Evolutionary conservation across 2,329 filamentous ascomycete genomes (phyloP).

Genomic region (Phialophora verrucosa): DNA sequence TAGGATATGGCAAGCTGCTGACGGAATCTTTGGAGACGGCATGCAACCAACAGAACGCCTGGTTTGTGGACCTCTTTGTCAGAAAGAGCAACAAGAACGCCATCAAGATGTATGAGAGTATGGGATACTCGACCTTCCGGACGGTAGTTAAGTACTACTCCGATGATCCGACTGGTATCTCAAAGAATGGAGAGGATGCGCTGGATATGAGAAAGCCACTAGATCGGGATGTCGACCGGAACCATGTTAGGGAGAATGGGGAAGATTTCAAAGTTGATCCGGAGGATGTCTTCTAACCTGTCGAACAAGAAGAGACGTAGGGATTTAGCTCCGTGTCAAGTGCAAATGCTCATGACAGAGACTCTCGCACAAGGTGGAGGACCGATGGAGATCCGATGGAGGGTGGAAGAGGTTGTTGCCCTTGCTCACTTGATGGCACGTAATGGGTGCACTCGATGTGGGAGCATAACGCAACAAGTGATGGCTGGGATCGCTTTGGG

Average conservation of each 20-base stretch:
- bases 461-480: background rate
- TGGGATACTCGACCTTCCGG: slow-evolving; percentile 91
- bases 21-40: slow-evolving; percentile 80
- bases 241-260: slow-evolving; percentile 81
- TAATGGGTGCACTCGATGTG: background rate
- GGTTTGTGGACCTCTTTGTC: slow-evolving; percentile 97
- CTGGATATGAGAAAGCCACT: slow-evolving; percentile 96
- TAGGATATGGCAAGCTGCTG: slow-evolving; percentile 84
- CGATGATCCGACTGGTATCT: slow-evolving; percentile 72
- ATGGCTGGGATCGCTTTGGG: background rate
- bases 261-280: slow-evolving; percentile 78
- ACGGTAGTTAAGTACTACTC: slow-evolving; percentile 92
- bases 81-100: slow-evolving; percentile 85
- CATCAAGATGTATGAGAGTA: slow-evolving; percentile 83
- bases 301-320: background rate
- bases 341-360: background rate
- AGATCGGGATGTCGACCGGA: slow-evolving; percentile 74
- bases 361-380: background rate
- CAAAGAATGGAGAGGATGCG: slow-evolving; percentile 74
- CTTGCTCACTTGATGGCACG: background rate
- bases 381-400: background rate
- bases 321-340: background rate
- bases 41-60: slow-evolving; percentile 80
- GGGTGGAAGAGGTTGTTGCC: background rate
- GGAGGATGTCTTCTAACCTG: slow-evolving; percentile 71